Evolutionary conservation across 2,329 filamentous ascomycete genomes (phyloP).

Genomic region (Colletotrichum tabaci): DNA sequence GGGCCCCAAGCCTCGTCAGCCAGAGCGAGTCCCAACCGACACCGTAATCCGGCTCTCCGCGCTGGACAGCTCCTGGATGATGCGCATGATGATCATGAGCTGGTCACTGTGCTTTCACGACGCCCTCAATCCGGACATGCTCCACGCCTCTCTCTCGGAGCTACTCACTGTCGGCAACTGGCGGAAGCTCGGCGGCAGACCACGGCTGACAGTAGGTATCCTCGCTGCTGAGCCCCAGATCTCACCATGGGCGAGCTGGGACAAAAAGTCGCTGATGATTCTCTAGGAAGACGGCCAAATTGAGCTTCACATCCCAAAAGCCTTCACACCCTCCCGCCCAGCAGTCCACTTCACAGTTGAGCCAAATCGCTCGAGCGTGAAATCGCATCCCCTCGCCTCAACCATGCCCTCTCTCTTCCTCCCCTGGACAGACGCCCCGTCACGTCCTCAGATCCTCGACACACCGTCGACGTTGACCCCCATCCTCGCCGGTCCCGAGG

Average conservation of each 20-base stretch:
- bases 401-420: conserved; percentile 22
- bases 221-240: too few relatives aligned
- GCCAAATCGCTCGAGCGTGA: conserved; percentile 21
- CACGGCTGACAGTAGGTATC: conserved; percentile 54
- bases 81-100: conserved; percentile 48
- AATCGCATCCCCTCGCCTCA: conserved; percentile 25
- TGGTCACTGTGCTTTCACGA: conserved; percentile 61
- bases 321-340: conserved; percentile 31
- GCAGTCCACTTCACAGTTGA: conserved; percentile 33
- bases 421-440: neutral
- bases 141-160: conserved; percentile 53
- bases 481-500: conserved; percentile 40
- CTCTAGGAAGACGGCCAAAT: conserved; percentile 24
- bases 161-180: conserved; percentile 60
- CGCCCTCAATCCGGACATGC: conserved; percentile 58
- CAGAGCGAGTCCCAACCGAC: conserved; percentile 19
- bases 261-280: neutral
- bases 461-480: conserved; percentile 29
- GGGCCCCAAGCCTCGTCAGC: conserved; percentile 19
- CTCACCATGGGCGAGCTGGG: neutral
- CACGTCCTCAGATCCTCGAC: conserved; percentile 14
- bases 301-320: conserved; percentile 29
- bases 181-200: conserved; percentile 61
- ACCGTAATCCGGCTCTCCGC: conserved; percentile 48
- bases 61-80: conserved; percentile 51